Conservation (phyloP, 352 stramenopile species). For the Pythium sp. region DNA sequence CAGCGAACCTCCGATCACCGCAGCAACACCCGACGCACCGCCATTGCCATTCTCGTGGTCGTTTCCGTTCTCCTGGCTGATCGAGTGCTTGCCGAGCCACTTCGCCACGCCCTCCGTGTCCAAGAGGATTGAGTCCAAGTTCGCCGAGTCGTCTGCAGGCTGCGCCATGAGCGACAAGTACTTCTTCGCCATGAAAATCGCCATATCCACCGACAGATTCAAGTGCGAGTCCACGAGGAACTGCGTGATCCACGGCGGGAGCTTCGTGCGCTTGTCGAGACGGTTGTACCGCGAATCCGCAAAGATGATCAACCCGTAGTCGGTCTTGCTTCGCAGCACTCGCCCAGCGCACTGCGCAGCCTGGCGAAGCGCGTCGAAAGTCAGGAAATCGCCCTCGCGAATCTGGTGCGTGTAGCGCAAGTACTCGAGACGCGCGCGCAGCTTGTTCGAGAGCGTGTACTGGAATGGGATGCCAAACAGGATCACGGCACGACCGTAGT, state of each 20-base stretch:
- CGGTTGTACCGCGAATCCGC: conserved; percentile 98
- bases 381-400: conserved; percentile 95
- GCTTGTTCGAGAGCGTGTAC: conserved; percentile 94
- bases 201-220: conserved; percentile 97
- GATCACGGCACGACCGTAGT: conserved; percentile 97
- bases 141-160: conserved; percentile 87
- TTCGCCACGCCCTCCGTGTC: conserved; percentile 88
- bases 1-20: not conserved
- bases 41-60: not conserved
- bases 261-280: conserved; percentile 96
- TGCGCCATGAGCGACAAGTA: conserved; percentile 98
- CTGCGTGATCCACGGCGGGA: conserved; percentile 98
- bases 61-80: not conserved
- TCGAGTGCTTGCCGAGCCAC: conserved; percentile 53
- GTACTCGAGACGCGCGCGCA: conserved; percentile 96
- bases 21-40: conserved; percentile 3
- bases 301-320: conserved; percentile 99
- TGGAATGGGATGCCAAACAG: conserved; percentile 99
- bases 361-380: conserved; percentile 98
- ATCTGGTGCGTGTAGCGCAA: conserved; percentile 93
- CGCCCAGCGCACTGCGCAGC: conserved; percentile 96
- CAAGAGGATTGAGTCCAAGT: conserved; percentile 93
- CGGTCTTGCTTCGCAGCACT: conserved; percentile 98
- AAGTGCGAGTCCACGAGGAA: conserved; percentile 95
- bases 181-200: conserved; percentile 93